Evolutionary conservation across 306 rosid species (phyloP).

Genomic region (Astragalus membranaceus): DNA sequence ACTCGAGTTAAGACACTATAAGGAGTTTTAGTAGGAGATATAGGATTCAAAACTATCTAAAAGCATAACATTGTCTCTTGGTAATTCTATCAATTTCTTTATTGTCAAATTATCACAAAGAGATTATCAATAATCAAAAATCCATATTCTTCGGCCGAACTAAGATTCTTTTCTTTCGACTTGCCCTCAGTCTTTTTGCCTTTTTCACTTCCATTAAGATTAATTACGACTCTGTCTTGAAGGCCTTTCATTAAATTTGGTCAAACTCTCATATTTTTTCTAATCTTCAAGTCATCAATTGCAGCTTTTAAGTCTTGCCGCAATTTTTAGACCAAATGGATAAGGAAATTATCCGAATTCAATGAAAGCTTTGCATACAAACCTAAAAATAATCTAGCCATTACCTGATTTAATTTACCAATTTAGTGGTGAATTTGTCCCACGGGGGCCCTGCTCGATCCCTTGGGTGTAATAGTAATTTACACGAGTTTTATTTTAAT

Average conservation of each 20-base stretch:
- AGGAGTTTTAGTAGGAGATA: too few relatives aligned
- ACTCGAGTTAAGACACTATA: too few relatives aligned
- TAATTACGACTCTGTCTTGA: neutral
- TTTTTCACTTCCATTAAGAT: neutral
- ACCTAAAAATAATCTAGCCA: neutral
- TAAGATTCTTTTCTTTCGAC: neutral
- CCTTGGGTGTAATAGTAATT: neutral
- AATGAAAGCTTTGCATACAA: too few relatives aligned
- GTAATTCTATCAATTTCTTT: too few relatives aligned
- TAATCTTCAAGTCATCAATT: neutral
- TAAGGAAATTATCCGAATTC: neutral
- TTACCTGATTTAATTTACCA: neutral
- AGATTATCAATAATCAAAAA: neutral
- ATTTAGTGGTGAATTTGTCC: too few relatives aligned
- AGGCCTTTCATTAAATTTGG: neutral
- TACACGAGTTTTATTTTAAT: neutral
- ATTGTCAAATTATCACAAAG: neutral
- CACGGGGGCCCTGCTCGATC: neutral
- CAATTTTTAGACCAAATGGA: neutral
- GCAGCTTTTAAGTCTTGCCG: neutral
- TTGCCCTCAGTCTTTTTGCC: neutral
- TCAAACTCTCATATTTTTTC: neutral
- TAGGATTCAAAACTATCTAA: too few relatives aligned
- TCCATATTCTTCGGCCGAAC: neutral
- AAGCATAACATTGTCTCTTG: too few relatives aligned